Evolutionary conservation across 805 yeast species (phyloP), one percentile per base, ranked within the genome.

Genomic region (Naumovozyma castellii): DNA sequence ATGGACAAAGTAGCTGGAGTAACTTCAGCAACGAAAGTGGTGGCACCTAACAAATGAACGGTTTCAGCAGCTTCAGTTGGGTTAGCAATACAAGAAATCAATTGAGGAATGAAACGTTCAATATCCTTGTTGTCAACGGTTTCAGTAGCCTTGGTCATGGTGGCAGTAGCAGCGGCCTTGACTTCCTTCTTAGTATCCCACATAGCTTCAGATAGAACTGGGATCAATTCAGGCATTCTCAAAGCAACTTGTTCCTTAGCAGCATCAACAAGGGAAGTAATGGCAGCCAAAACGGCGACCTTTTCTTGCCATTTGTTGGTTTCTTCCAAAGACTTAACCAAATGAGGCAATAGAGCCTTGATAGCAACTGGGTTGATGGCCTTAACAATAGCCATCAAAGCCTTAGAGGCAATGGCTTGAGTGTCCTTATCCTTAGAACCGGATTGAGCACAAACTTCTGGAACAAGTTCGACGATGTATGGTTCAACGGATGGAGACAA

Each of bases 161-260:
- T 86, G 61, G 80, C 80, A 57, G 92, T 84, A 51, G 99, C 97
- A 66, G 94, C 95, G 56, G 75, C 77, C 82, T 92, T 92, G 66
- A 92, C 98, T 65, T 92, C 97, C 71, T 77, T 75, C 81, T 92
- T 92, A 72, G 99, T 92, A 73, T 92, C 98, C 99, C 99, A 92
- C 97, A 92, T 92, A 61, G 97, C 86, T 76, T 92, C 99, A 58
- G 98, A 92, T 61, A 92, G 75, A 54, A 82, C 92, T 69, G 99
- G 98, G 62, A 92, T 90, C 68, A 92, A 80, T 77, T 92, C 97
- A 62, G 97, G 95, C 97, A 92, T 92, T 79, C 98, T 87, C 62
- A 92, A 78, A 57, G 98, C 95, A 56, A 92, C 75, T 77, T 88
- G 99, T 59, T 71, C 83, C 71, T 88, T 90, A 58, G 98, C 96